A percentile compares a stretch with the other conserved stretches of the same genome.
These are phyloP conservation scores for Amanita exitialis DNA, from an alignment of 768 basidiomycete genomes.

Conservation along the genomic window DNA sequence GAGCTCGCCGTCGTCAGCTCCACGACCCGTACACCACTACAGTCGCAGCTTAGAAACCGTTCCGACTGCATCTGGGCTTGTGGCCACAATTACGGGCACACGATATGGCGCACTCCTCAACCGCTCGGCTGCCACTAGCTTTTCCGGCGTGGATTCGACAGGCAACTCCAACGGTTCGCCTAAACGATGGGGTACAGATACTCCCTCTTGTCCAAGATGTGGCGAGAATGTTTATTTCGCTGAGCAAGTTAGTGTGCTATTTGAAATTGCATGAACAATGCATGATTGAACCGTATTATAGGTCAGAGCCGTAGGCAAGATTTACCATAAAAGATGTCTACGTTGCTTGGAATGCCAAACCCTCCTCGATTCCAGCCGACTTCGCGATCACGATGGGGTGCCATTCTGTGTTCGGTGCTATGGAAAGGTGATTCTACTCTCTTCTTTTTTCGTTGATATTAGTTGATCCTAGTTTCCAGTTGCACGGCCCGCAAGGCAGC, in stretches of 20 bases:
- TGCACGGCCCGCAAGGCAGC: constrained; percentile 62
- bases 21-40: constrained; percentile 5
- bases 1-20: neutral
- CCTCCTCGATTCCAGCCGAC: constrained; percentile 55
- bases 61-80: constrained; percentile 14
- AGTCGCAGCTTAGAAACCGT: constrained; percentile 8
- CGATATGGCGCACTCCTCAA: constrained; percentile 51
- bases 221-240: constrained; percentile 77
- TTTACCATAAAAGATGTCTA: constrained; percentile 69
- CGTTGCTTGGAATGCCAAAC: constrained; percentile 68
- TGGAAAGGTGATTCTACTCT: constrained; percentile 36
- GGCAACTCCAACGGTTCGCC: constrained; percentile 24
- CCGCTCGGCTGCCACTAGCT: constrained; percentile 13
- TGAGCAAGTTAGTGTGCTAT: constrained; percentile 45
- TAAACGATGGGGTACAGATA: constrained; percentile 44
- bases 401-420: constrained; percentile 69
- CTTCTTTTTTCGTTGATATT: too few species aligned
- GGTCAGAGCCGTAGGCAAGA: constrained; percentile 77
- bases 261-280: neutral
- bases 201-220: constrained; percentile 61
- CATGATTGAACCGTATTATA: constrained; percentile 15
- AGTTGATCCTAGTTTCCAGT: constrained; percentile 24
- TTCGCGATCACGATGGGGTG: constrained; percentile 69
- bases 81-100: constrained; percentile 44
- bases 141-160: constrained; percentile 21